These are phyloP conservation scores for Pulchroboletus neoregius DNA, from an alignment of 1,284 basidiomycete genomes.

Conservation along the genomic window DNA sequence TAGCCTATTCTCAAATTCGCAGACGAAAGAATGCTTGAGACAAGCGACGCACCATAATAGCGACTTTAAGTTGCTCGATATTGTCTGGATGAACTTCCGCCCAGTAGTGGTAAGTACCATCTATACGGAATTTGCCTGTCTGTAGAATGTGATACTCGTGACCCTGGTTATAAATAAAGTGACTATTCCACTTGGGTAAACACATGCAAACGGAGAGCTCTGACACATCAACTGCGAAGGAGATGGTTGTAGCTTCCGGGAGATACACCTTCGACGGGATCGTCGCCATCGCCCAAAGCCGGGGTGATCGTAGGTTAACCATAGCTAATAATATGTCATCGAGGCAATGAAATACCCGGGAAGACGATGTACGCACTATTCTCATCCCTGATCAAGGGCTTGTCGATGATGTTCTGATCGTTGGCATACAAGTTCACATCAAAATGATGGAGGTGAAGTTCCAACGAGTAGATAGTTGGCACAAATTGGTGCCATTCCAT, in stretches of 20 bases:
- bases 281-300: conserved; percentile 47
- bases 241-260: conserved; percentile 64
- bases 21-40: not conserved
- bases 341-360: conserved; percentile 7
- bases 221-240: conserved; percentile 63
- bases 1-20: conserved; percentile 35
- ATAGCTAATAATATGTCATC: conserved; percentile 49
- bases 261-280: conserved; percentile 73
- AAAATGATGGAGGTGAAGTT: conserved; percentile 71
- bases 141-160: conserved; percentile 59
- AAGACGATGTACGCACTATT: conserved; percentile 51
- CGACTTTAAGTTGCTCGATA: conserved; percentile 74
- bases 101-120: conserved; percentile 74
- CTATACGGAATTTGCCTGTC: conserved; percentile 53
- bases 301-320: conserved; percentile 60
- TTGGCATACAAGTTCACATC: conserved; percentile 83
- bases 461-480: conserved; percentile 73
- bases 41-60: conserved; percentile 54
- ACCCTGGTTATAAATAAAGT: conserved; percentile 62
- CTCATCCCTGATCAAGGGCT: conserved; percentile 70
- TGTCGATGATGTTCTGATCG: conserved; percentile 94
- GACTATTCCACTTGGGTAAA: conserved; percentile 86
- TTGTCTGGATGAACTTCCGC: conserved; percentile 63
- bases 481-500: conserved; percentile 78
- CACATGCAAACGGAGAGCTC: conserved; percentile 58